Conservation (phyloP, 2,329 filamentous ascomycete species). For the Zarea fungicola region DNA sequence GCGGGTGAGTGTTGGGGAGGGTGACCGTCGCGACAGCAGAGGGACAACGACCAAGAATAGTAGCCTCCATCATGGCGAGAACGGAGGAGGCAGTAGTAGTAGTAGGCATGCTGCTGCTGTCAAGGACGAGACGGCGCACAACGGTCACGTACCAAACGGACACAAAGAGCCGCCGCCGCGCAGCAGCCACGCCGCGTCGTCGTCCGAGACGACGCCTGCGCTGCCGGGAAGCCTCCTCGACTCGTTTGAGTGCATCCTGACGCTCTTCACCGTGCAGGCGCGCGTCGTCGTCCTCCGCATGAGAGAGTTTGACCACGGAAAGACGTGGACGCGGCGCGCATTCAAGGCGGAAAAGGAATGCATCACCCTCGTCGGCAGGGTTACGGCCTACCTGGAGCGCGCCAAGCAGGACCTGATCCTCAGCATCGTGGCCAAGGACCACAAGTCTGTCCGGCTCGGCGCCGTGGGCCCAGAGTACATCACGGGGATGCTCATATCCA, state of each 20-base stretch:
- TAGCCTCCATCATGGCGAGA: no score
- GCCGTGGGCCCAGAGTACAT: slow-evolving; percentile 6
- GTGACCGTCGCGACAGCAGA: no score
- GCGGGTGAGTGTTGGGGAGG: no score
- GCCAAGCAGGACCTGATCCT: neutral
- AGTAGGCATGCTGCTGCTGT: no score
- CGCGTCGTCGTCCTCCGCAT: neutral
- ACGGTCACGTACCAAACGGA: no score
- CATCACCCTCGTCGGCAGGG: neutral
- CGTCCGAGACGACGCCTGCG: no score
- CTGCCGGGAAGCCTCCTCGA: neutral
- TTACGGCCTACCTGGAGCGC: neutral
- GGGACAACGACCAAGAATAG: no score
- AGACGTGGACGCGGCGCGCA: neutral
- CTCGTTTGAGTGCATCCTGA: neutral
- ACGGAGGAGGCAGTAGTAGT: no score
- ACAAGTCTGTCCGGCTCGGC: neutral
- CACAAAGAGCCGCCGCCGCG: no score
- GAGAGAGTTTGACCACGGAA: neutral
- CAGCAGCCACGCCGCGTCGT: no score
- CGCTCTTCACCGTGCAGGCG: neutral
- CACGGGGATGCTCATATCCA: neutral
- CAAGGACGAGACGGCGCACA: no score
- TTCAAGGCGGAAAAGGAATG: neutral
- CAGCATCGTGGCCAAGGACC: neutral